Evolutionary conservation across 2,329 filamentous ascomycete species (phyloP), one percentile per base, ranked within the genome.

Genomic region (Aspergillus glaucus): DNA sequence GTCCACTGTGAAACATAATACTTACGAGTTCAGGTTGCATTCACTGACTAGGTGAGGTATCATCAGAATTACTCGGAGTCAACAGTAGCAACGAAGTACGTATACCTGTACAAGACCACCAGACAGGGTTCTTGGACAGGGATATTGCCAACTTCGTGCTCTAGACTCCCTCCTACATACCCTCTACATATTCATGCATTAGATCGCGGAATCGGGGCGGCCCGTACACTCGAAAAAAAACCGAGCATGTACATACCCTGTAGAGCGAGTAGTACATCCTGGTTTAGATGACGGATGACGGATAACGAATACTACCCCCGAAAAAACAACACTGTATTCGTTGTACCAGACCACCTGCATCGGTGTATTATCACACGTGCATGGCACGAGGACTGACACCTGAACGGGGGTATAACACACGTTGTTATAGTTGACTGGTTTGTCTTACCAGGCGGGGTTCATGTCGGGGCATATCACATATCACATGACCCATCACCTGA

Each of bases 141-240:
- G 26, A 12, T 30, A 30, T 30, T 30, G 26, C 26, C 26, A 30
- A 30, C 26, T 30, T 3, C 4, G 26, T 30, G 26, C 26, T 30
- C 10, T 30, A 30, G 26, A 12, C 10, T 30, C 26, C 26, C 26
- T 30, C 3, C 26, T 30, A 30, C 26, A 30, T 30, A 30, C 10
- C 3, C 9, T 19, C 8, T 21, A 40, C 17, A 21, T 19, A 40
- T 48, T 60, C 54, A 54, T 61, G 59, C 60, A 60, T 59, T 55
- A 59, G 59, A 61, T 62, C 60, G 55, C 59, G 58, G 19, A 61
- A 57, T 58, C 59, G 60, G 60, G 48, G 58, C 59, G 59, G 58
- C 46, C 59, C 58, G 60, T 60, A 30, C 26, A 12, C 26, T 30
- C 10, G 10, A 12, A 22, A 22, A 21, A 21, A 22, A 10, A 12